Evolutionary conservation across 2,329 filamentous ascomycete genomes (phyloP), one percentile per base, ranked within the genome.

Genomic region (Diaporthe vexans): DNA sequence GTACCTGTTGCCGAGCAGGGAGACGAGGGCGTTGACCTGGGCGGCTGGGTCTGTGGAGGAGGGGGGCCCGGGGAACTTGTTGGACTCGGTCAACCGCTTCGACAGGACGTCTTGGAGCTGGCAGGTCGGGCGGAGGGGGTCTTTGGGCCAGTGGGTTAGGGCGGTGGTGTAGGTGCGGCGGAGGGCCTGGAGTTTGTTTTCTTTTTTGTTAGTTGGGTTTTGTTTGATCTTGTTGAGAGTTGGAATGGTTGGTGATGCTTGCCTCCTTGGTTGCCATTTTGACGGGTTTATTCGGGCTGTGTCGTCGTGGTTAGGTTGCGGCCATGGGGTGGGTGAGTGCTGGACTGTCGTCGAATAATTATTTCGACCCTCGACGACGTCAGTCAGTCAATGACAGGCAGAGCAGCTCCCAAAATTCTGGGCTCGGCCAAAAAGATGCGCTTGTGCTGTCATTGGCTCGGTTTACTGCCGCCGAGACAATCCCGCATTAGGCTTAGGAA

Each of bases 121-220:
- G 80, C 88, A 86, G 74, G 91, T 87, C 10, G 91, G 91, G 0
- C 92, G 90, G 58, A 93, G 86, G 74, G 85, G 84, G 79, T 93
- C 91, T 78, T 89, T 88, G 59, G 92, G 92, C 91, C 91, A 94
- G 76, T 86, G 86, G 73, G 87, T 84, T 72, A 91, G 84, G 37
- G 86, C 86, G 71, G 86, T 85, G 58, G 87, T 83, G 82, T 89
- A 85, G 15, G 71, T 71, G 17, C 61, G 72, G n/a, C 70, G 63
- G 51, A 76, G 73, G 37, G 67, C 59, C 74, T 75, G 24, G 21
- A n/a, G n/a, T n/a, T 21, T 6, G 19, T 48, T 51, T 13, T 8
- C n/a, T 24, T 13, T 8, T 29, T 24, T 48, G 19, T 7, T 43
- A 17, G 40, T 43, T 43, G 15, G 19, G 11, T 40, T 40, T 26